phyloP scores from a whole-genome alignment of 2,329 filamentous ascomycete species.

The Erysiphe pulchra region DNA sequence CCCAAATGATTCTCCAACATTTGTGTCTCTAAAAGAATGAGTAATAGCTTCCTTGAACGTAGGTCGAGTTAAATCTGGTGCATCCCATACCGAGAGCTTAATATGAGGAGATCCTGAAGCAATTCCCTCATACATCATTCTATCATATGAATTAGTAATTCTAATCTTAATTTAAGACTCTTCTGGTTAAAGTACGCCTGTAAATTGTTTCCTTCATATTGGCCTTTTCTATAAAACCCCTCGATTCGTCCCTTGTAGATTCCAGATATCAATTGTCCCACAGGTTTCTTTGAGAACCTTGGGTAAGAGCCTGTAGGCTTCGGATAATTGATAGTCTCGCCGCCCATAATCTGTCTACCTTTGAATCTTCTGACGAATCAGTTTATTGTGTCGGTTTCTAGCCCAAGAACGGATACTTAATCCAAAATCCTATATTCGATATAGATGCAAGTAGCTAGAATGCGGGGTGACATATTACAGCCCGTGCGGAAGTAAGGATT shows the following conservation, averaged over 20 bases:
- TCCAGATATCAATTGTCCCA: slow-evolving; percentile 57
- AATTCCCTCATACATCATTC: slow-evolving; percentile 45
- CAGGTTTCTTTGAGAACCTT: slow-evolving; percentile 17
- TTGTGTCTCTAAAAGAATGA: slow-evolving; percentile 48
- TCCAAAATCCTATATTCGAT: no score
- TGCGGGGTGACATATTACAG: no score
- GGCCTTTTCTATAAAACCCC: slow-evolving; percentile 55
- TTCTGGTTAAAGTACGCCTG: slow-evolving; percentile 27
- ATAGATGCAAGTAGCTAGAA: no score
- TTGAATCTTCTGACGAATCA: no score
- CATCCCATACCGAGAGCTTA: slow-evolving; percentile 66
- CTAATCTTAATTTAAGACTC: background rate
- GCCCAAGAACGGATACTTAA: no score
- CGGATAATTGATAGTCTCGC: no score
- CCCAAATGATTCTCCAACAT: slow-evolving; percentile 58
- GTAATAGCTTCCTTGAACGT: slow-evolving; percentile 62
- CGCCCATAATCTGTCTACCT: no score
- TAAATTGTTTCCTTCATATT: slow-evolving; percentile 54
- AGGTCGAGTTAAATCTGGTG: slow-evolving; percentile 53
- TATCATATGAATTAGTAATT: slow-evolving; percentile 12
- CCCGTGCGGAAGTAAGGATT: no score
- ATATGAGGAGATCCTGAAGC: slow-evolving; percentile 48
- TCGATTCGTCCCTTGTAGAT: slow-evolving; percentile 68
- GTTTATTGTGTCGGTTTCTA: no score
- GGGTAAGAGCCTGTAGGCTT: slow-evolving; percentile 6